Evolutionary conservation across 2,329 filamentous ascomycete genomes (phyloP).

Genomic region (Fusarium sp.): DNA sequence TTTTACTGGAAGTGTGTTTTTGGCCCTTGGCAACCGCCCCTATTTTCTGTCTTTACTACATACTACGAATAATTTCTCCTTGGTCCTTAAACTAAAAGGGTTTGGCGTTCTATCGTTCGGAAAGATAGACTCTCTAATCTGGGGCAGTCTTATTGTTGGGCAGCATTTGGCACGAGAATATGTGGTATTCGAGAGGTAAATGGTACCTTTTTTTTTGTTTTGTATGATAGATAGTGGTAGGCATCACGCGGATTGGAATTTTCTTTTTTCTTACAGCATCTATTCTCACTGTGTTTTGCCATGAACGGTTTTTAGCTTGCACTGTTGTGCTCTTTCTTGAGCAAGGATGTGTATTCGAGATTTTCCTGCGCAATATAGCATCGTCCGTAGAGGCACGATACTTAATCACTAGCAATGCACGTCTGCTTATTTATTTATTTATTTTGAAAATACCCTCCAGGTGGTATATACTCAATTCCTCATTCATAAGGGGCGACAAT

Average conservation of each 20-base stretch:
- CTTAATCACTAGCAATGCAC: neutral
- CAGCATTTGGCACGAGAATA: neutral
- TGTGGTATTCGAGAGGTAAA: constrained; percentile 8
- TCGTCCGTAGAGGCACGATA: neutral
- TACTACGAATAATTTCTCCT: constrained; percentile 20
- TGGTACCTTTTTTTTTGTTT: neutral
- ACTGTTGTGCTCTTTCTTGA: neutral
- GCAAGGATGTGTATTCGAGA: neutral
- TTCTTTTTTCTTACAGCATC: constrained; percentile 1
- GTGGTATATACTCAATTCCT: constrained; percentile 1
- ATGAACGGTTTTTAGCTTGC: neutral
- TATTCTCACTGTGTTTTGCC: neutral
- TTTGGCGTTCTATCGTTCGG: constrained; percentile 31
- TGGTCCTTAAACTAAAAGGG: constrained; percentile 15
- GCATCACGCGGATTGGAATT: constrained; percentile 13
- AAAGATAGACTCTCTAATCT: constrained; percentile 1
- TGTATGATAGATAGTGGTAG: constrained; percentile 31
- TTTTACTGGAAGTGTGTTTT: neutral
- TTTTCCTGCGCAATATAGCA: neutral
- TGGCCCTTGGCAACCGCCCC: neutral
- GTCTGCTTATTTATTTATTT: neutral
- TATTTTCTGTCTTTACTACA: constrained; percentile 5
- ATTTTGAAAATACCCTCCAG: neutral
- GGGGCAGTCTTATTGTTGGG: neutral
- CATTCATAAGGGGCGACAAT: neutral